Evolutionary conservation across 176 grass and related monocot species (phyloP), one percentile per base, ranked within the genome.

Genomic region (Bolboschoenus planiculmis): DNA sequence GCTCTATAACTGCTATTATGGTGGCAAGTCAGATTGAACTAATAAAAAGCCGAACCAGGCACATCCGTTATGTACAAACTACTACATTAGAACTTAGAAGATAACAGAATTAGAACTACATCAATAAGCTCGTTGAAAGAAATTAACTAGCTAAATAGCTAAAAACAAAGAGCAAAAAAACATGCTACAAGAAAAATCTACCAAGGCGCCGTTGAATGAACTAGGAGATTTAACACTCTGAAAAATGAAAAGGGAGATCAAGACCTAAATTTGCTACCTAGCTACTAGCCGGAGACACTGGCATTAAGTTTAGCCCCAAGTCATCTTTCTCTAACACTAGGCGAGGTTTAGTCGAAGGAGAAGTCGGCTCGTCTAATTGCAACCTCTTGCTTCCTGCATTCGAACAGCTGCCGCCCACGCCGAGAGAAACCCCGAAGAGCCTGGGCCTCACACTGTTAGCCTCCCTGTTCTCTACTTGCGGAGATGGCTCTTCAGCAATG

Each of bases 401-500:
- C 33, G 31, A 66, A 23, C 75, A 68, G 0, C 63, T 82, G 24
- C 63, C 84, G 56, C 54, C 46, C 0, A 70, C 58, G 26, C 27
- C 77, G 0, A 98, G 86, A 65, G 85, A 85, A 30, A 98, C 95
- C 18, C 95, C 95, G 71, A 98, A 98, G 2, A 98, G 95, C 84
- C 83, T 98, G 10, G 86, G 81, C 29, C 82, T 40, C 2, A 73
- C 89, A 83, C 86, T 85, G 74, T 79, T 85, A 56, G 89, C 93
- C 78, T 81, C 86, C 34, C 35, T 56, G 2, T 90, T 88, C 30
- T 85, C 89, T 13, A 85, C 84, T 2, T 85, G 88, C 0, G 90
- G 90, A 1, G 89, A 94, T 0, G 89, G 92, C 66, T 91, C 90
- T 44, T 98, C 95, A 0, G 89, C 95, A 64, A 98, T 98, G 79